phyloP scores from a whole-genome alignment of 768 basidiomycete genomes.

The Tylopilus felleus region DNA sequence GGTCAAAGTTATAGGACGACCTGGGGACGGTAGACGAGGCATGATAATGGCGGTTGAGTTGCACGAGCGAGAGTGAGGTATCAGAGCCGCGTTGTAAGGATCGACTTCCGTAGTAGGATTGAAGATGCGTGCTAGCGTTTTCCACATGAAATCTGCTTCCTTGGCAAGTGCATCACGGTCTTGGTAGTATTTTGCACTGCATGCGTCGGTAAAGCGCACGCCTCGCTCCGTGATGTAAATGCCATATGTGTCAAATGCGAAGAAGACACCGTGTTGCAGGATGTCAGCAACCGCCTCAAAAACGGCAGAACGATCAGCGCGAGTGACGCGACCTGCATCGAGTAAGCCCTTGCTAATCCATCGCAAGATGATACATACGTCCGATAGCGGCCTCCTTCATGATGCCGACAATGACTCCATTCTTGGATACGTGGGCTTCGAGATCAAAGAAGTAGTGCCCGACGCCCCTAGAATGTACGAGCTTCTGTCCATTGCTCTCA shows the following conservation, averaged over 20 bases:
- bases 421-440: conserved; percentile 28
- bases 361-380: conserved; percentile 15
- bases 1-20: conserved; percentile 14
- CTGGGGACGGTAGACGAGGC: conserved; percentile 27
- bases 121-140: conserved; percentile 20
- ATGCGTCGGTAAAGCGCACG: conserved; percentile 27
- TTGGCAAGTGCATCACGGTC: conserved; percentile 27
- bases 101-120: conserved; percentile 3
- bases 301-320: conserved; percentile 26
- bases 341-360: conserved; percentile 6
- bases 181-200: conserved; percentile 12
- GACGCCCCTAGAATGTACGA: conserved; percentile 28
- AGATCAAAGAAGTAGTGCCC: conserved; percentile 30
- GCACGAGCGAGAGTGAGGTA: neutral
- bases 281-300: conserved; percentile 31
- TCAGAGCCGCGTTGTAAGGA: too few species aligned
- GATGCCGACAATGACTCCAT: conserved; percentile 29
- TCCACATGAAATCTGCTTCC: conserved; percentile 18
- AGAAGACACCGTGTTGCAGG: conserved; percentile 27
- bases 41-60: conserved; percentile 16
- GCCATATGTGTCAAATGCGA: conserved; percentile 16
- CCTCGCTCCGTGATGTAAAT: conserved; percentile 31
- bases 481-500: conserved; percentile 30
- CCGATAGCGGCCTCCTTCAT: conserved; percentile 31
- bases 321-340: conserved; percentile 18